Evolutionary conservation across 306 rosid genomes (phyloP), one percentile per base, ranked within the genome.

Genomic region (Quillaja saponaria): DNA sequence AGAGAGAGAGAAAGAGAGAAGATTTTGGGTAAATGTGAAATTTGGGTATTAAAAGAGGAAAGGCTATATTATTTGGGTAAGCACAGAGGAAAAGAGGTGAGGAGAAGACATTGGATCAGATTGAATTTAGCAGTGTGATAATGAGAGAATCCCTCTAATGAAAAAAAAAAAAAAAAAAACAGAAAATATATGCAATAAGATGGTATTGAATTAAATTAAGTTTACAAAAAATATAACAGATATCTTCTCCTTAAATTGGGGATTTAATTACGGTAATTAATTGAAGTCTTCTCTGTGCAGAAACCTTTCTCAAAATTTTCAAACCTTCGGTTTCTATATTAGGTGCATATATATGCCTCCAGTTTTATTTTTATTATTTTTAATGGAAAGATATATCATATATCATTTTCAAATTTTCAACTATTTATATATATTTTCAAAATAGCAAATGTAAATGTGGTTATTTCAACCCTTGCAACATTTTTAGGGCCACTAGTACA

Each of bases 151-250:
- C 17, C n/a, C n/a, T 46, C 54, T 42, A 4, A 25, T 2, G 31
- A 25, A 25, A 1, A 1, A 25, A 25, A 25, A 25, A 25, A 25
- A 25, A 25, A 25, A 4, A 25, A 25, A 25, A 25, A 4, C 1
- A 9, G 0, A 15, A 45, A 17, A 21, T 11, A n/a, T 7, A 48
- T 45, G 54, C 59, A 60, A 44, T 44, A 60, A 66, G 55, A 25
- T 25, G 2, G 45, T 10, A 0, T 46, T 1, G 54, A 5, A 10
- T 53, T 53, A 46, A n/a, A 61, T 37, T 67, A 31, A 40, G 17
- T 67, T 61, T 61, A 55, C 38, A 25, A 39, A 61, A 35, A 61
- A 6, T 9, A 47, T 51, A 66, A 73, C 73, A 52, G 68, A 73
- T n/a, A n/a, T 73, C 34, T 73, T 37, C 39, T 9, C 14, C 35